Evolutionary conservation across 2,329 filamentous ascomycete genomes (phyloP), one percentile per base, ranked within the genome.

Genomic region (Aspergillus arachidicola): DNA sequence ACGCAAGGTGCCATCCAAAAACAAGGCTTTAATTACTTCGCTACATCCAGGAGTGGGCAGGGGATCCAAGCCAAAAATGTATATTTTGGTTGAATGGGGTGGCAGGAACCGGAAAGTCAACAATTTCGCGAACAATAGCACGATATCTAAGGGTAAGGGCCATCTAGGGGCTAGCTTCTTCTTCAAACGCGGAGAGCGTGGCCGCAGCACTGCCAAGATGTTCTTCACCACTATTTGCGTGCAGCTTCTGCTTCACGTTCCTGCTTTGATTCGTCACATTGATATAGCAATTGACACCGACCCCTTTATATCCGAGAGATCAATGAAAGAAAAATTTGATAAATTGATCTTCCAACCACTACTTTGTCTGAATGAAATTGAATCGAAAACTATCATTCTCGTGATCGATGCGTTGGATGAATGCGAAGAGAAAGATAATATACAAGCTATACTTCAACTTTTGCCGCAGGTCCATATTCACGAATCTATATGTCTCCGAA

Each of bases 321-420:
- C 48, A 3, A 36, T 61, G 10, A 2, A 10, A 58, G 58, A 64
- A 12, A 55, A 64, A 32, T 64, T 64, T 51, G 28, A 55, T n/a
- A 59, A 59, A 50, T 50, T 61, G 11, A 9, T 64, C 1, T 21
- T 59, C 10, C 38, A 61, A 21, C 62, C 59, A 46, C 28, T 64
- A 6, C 41, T 53, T 12, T 14, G 2, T 21, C 19, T 61, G 2
- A 1, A 45, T 16, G 16, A 48, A 10, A 30, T 4, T 16, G 1
- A 60, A n/a, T 3, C n/a, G 0, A 46, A 9, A n/a, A 28, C 41
- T 26, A 34, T 38, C 14, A 26, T 62, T 4, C 21, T 63, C 57
- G 32, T 63, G 2, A 57, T 65, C 12, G 58, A 65, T 19, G 58
- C 61, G 14, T 43, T 65, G 7, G 61, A 65, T 57, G 58, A 65